phyloP scores from a whole-genome alignment of 2,329 filamentous ascomycete species.

The Colletotrichum shisoi region DNA sequence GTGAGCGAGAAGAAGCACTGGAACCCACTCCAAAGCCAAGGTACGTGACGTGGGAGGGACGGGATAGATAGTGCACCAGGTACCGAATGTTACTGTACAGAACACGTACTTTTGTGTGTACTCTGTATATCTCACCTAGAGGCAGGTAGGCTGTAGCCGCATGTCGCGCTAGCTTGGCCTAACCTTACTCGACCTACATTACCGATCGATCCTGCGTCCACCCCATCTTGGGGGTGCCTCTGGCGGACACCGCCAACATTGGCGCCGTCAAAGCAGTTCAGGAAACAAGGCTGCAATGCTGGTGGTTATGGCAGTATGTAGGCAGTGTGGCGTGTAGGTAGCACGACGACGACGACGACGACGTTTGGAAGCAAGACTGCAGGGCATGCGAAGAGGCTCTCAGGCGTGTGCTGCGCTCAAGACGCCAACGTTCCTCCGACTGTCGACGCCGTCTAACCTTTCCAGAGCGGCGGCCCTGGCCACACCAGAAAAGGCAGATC shows the following conservation, averaged over 20 bases:
- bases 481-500: not conserved
- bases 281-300: conserved; percentile 1
- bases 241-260: not conserved
- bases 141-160: not conserved
- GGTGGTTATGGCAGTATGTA: not conserved
- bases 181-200: conserved; percentile 32
- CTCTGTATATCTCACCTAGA: not conserved
- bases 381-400: conserved; percentile 13
- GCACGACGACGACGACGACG: not conserved
- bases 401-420: too few relatives aligned
- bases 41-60: conserved; percentile 24
- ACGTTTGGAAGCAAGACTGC: not conserved
- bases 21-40: conserved; percentile 12
- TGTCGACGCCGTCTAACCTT: not conserved
- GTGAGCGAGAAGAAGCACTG: conserved; percentile 23
- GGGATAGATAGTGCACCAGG: conserved; percentile 1
- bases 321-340: too few relatives aligned
- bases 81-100: not conserved
- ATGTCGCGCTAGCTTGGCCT: conserved; percentile 17
- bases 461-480: not conserved
- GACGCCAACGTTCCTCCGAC: too few relatives aligned
- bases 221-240: conserved; percentile 4
- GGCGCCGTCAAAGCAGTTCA: not conserved
- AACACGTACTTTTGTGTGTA: not conserved
- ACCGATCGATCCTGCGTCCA: conserved; percentile 34